A percentile compares a stretch with the other conserved stretches of the same genome.
phyloP scores from a whole-genome alignment of 768 basidiomycete species.

The Arthromyces matolae region DNA sequence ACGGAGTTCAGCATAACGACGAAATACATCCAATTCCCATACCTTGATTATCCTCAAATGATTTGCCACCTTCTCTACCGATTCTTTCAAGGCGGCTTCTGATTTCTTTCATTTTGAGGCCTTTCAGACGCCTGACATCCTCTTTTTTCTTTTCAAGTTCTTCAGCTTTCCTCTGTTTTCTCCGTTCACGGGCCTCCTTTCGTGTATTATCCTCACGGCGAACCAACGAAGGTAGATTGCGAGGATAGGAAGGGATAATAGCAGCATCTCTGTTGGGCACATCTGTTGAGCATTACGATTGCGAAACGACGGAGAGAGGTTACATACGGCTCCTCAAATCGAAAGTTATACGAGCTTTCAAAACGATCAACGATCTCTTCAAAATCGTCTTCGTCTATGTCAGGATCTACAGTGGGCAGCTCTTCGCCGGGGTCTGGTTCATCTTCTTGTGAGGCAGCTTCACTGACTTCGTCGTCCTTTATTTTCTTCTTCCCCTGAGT shows the following conservation, averaged over 20 bases:
- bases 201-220: slow-evolving; percentile 74
- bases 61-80: slow-evolving; percentile 63
- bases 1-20: background rate
- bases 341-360: slow-evolving; percentile 96
- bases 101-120: slow-evolving; percentile 82
- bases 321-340: slow-evolving; percentile 95
- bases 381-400: slow-evolving; percentile 66
- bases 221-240: slow-evolving; percentile 58
- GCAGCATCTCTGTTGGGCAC: slow-evolving; percentile 61
- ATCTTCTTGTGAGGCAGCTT: slow-evolving; percentile 21
- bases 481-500: slow-evolving; percentile 32
- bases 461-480: slow-evolving; percentile 18
- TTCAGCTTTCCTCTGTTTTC: slow-evolving; percentile 75
- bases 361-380: slow-evolving; percentile 90
- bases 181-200: slow-evolving; percentile 79
- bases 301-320: no score
- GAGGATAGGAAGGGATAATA: slow-evolving; percentile 71
- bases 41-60: slow-evolving; percentile 37
- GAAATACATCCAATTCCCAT: background rate
- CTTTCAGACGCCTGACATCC: slow-evolving; percentile 76
- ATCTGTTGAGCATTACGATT: no score
- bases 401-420: slow-evolving; percentile 22
- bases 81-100: slow-evolving; percentile 72
- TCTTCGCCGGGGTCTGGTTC: slow-evolving; percentile 19
- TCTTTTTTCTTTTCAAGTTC: slow-evolving; percentile 71